Evolutionary conservation across 2,329 filamentous ascomycete species (phyloP).

Genomic region (Sclerotiophoma versabilis): DNA sequence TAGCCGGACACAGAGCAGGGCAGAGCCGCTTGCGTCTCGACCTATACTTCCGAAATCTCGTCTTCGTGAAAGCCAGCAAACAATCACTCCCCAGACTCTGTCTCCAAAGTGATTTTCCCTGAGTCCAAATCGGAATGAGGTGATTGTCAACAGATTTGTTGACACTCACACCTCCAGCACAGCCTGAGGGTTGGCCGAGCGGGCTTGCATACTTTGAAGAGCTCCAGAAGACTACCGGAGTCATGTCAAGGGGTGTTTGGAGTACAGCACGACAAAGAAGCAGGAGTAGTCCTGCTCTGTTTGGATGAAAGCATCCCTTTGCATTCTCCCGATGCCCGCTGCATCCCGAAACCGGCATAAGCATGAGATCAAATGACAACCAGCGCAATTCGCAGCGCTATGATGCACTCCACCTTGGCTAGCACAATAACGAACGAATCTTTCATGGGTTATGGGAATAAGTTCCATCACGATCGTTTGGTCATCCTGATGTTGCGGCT

Average conservation of each 20-base stretch:
- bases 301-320: conserved; percentile 1
- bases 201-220: background rate
- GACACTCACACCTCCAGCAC: background rate
- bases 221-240: background rate
- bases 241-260: conserved; percentile 9
- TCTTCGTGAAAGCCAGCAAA: conserved; percentile 37
- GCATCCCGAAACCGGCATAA: conserved; percentile 5
- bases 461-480: background rate
- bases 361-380: conserved; percentile 6
- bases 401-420: conserved; percentile 9
- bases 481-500: conserved; percentile 10
- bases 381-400: conserved; percentile 6
- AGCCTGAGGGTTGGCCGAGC: background rate
- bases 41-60: conserved; percentile 27
- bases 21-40: conserved; percentile 20
- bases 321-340: conserved; percentile 18
- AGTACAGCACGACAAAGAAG: conserved; percentile 1
- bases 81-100: conserved; percentile 19
- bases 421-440: background rate
- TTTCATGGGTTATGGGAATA: conserved; percentile 2
- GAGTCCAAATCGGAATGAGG: background rate
- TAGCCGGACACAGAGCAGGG: conserved; percentile 25
- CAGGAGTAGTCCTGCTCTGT: conserved; percentile 12
- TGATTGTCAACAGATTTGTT: background rate
- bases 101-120: background rate